Conservation (phyloP, 2,329 filamentous ascomycete genomes). For the Xylaria multiplex region DNA sequence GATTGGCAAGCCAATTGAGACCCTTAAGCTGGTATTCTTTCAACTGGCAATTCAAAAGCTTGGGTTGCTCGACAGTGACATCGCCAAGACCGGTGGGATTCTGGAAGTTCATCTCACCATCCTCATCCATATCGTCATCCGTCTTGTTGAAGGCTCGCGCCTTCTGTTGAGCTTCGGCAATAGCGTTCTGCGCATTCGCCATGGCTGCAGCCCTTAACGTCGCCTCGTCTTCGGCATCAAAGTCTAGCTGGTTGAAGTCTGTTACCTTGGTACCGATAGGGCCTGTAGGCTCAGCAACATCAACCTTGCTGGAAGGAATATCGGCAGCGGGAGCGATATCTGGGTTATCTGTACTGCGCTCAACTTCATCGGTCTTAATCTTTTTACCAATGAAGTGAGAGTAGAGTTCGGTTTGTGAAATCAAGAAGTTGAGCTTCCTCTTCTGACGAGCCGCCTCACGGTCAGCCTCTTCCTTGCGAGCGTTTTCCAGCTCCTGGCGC, state of each 20-base stretch:
- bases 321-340: conserved; percentile 70
- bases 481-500: conserved; percentile 94
- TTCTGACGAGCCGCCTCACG: conserved; percentile 97
- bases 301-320: conserved; percentile 55
- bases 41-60: conserved; percentile 89
- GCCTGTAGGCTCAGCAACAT: conserved; percentile 64
- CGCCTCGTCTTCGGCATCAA: conserved; percentile 92
- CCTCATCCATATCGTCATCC: conserved; percentile 78
- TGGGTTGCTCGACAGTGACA: conserved; percentile 93
- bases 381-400: conserved; percentile 99
- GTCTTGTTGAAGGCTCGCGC: conserved; percentile 91
- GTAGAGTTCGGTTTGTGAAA: conserved; percentile 98
- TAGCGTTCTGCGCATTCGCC: conserved; percentile 95
- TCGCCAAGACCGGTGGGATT: conserved; percentile 95
- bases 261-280: conserved; percentile 77
- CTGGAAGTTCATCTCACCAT: conserved; percentile 99
- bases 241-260: conserved; percentile 93
- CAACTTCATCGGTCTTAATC: conserved; percentile 96
- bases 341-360: conserved; percentile 85
- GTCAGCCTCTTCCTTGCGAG: conserved; percentile 95
- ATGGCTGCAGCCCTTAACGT: conserved; percentile 83
- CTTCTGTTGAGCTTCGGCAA: conserved; percentile 92
- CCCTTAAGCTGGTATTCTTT: conserved; percentile 99
- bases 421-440: conserved; percentile 98
- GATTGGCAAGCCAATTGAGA: conserved; percentile 98